Evolutionary conservation across 1,284 basidiomycete genomes (phyloP), one percentile per base, ranked within the genome.

Genomic region (Ustilago loliicola): DNA sequence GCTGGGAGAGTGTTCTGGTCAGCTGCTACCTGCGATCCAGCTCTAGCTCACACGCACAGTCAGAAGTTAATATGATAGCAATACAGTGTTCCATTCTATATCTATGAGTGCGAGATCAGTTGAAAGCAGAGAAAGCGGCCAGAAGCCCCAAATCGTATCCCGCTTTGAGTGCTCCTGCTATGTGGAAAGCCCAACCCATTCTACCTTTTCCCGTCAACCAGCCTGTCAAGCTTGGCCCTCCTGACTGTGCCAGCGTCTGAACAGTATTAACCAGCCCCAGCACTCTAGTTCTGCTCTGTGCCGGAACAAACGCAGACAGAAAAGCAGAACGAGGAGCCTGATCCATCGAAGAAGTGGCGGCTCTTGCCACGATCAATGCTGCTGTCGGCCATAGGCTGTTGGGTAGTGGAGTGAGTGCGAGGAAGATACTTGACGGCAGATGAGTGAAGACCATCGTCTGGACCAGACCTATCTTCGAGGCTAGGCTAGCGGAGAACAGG

Each of bases 401-500:
- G 0, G 62, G 68, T 0, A 71, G n/a, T 0, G 68, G 62, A 2
- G 48, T 71, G 27, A 71, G 32, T 0, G 58, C 54, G 6, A 61
- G 54, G 15, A 65, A 40, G 48, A 71, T 42, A 48, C 47, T 65
- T 23, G 68, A 59, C 0, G 68, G 62, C 2, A 71, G 58, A 40
- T 71, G 68, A 23, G 68, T 71, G 25, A 71, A 30, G 6, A 61
- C 59, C 68, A 71, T 71, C 0, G 68, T 71, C 0, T 23, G 47
- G 2, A 71, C 62, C 15, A 71, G 38, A 7, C 68, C 68, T 25
- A 71, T 53, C 2, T 34, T 38, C 1, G 61, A 56, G 25, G 62
- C 68, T 3, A 65, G 48, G 19, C 67, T 62, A 1, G 68, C 68
- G 3, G 68, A 65, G 48, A 71, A 71, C 38, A 71, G 68, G 34